A percentile compares a stretch with the other conserved stretches of the same genome.
phyloP scores from a whole-genome alignment of 2,329 filamentous ascomycete genomes.

The Microsporum canis region DNA sequence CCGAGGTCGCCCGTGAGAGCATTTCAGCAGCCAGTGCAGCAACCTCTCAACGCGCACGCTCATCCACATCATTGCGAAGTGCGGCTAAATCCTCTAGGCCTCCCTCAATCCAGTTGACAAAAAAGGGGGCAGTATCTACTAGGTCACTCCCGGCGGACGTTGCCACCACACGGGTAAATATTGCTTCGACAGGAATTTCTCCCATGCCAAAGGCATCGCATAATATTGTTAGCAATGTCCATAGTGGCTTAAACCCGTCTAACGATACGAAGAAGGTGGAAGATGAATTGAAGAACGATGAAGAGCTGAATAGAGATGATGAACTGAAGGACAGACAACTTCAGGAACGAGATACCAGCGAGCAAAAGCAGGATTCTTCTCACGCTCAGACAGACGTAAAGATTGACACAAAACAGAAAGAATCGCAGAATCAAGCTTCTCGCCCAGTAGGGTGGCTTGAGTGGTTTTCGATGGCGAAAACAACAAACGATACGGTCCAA shows the following conservation, averaged over 20 bases:
- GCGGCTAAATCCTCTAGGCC: constrained; percentile 29
- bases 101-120: constrained; percentile 24
- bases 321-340: neutral
- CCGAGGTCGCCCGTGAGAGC: constrained; percentile 40
- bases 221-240: constrained; percentile 7
- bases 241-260: constrained; percentile 1
- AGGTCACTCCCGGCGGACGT: constrained; percentile 37
- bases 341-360: neutral
- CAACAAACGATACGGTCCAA: constrained; percentile 10
- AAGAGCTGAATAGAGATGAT: neutral
- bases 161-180: constrained; percentile 36
- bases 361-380: neutral
- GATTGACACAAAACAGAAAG: neutral
- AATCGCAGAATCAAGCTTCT: constrained; percentile 13
- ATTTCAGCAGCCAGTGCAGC: constrained; percentile 34
- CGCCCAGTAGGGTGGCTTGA: constrained; percentile 12
- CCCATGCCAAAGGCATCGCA: constrained; percentile 21
- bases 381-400: neutral
- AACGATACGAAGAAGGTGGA: neutral
- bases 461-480: constrained; percentile 14
- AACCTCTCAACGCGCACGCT: constrained; percentile 26
- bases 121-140: constrained; percentile 30
- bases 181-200: constrained; percentile 32
- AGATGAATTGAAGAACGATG: neutral
- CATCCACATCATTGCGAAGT: constrained; percentile 16